Base-by-base conservation (phyloP, 495 filamentous ascomycete species). In the Xylaria bambusicola region DNA sequence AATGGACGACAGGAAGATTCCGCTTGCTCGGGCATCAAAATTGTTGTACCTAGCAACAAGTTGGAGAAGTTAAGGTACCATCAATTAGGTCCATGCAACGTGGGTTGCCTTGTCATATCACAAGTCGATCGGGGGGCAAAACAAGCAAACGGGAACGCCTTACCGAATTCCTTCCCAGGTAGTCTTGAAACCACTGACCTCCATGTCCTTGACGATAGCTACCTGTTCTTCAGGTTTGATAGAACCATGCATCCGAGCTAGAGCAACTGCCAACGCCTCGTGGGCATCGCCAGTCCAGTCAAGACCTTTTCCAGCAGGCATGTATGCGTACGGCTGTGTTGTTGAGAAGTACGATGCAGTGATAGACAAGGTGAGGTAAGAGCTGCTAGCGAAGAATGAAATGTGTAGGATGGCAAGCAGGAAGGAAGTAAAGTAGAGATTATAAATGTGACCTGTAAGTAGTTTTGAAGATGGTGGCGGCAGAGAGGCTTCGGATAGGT, bases 131-230 rank as follows among this genome's bases (percentile, higher is more conserved):
- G n/a, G n/a, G n/a, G n/a, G 10, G 17, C 2, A 62, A 56, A 21
- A 29, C 44, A 6, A 27, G 41, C 20, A 33, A 48, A 58, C 1
- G 56, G 12, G 50, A 58, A 61, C 7, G 17, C 69, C 69, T 36
- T 71, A 75, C 75, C 74, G 65, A 38, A 75, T 67, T 7, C 52
- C 70, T 41, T 76, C 71, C 62, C 67, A 68, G 0, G 70, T 66
- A 17, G 68, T 71, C 7, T 36, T 26, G 6, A 62, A 65, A 2
- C 69, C 70, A n/a, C 55, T 52, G 0, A 53, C 47, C 3, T 54
- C 41, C 71, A 78, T 68, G 18, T 52, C 57, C 6, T 36, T 62
- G 6, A 68, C 29, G 29, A 76, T 59, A 15, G 44, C 17, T 5
- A 65, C 58, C 63, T 72, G 65, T 23, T 64, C 40, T 18, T 68